Evolutionary conservation across 1,139 yeast genomes (phyloP).

Genomic region (Suhomyces wounanorum): DNA sequence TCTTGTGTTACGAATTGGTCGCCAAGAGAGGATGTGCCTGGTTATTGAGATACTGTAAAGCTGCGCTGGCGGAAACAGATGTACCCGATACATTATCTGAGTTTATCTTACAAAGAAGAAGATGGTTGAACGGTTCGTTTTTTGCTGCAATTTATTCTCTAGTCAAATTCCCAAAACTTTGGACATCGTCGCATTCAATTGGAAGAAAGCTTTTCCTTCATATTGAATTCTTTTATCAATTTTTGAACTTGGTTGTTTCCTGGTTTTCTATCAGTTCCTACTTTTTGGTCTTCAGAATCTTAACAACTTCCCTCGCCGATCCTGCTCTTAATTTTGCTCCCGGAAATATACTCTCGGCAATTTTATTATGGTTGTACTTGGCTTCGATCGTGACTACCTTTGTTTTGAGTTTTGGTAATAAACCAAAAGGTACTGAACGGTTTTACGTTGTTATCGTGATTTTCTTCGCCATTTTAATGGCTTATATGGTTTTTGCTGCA

Average conservation of each 20-base stretch:
- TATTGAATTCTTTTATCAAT: conserved; percentile 46
- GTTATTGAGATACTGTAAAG: conserved; percentile 49
- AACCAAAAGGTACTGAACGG: conserved; percentile 87
- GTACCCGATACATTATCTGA: conserved; percentile 51
- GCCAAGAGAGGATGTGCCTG: conserved; percentile 48
- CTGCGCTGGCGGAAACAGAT: conserved; percentile 53
- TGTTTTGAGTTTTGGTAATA: conserved; percentile 89
- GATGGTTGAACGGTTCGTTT: conserved; percentile 55
- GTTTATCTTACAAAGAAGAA: conserved; percentile 50
- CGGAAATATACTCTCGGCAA: conserved; percentile 75
- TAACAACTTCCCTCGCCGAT: conserved; percentile 68
- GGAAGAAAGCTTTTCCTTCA: conserved; percentile 46
- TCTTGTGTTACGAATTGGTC: conserved; percentile 50
- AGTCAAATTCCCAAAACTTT: conserved; percentile 46
- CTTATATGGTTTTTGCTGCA: conserved; percentile 77
- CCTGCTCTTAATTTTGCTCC: conserved; percentile 59
- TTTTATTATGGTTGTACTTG: conserved; percentile 85
- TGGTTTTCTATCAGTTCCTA: conserved; percentile 86
- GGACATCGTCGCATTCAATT: conserved; percentile 46
- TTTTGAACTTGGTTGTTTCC: conserved; percentile 52
- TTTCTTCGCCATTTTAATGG: conserved; percentile 91
- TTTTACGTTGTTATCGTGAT: conserved; percentile 82
- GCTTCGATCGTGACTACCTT: conserved; percentile 90
- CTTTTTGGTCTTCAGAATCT: conserved; percentile 76
- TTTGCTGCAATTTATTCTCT: conserved; percentile 51